Base-by-base conservation (phyloP, 108 stramenopile species). In the Bacterosira constricta region DNA sequence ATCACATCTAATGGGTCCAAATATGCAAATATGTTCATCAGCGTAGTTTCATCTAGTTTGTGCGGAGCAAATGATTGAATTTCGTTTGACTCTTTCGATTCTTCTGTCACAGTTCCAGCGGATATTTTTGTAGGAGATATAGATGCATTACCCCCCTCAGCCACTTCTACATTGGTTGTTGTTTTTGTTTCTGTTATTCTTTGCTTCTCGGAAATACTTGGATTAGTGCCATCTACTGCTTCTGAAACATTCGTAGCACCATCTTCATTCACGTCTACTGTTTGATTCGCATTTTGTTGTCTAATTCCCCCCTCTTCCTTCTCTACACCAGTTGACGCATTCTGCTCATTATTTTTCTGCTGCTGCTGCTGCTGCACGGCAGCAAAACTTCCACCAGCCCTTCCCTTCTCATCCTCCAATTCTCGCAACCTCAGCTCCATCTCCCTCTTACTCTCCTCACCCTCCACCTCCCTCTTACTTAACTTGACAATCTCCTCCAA, bases 1-100 rank as follows among this genome's bases (percentile, higher is more conserved):
- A 94, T 74, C 42, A 94, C 85, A 72, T 91, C 93, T 11, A 87
- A 29, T 4, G 93, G 86, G 62, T 90, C 89, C 51, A 88, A 46
- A 54, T 80, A 90, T 25, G 81, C 75, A 79, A 90, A 91, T 17
- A 94, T 82, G 8, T 69, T 57, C 85, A 90, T 86, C 11, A 94
- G 66, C 21, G 75, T 71, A 36, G 75, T 64, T 47, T 79, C 74
- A 53, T 93, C 83, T 46, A 93, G 26, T 12, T 61, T 61, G 32
- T 69, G 63, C 42, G 62, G 67, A 0, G n/a, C 18, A 20, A 69
- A 44, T 30, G n/a, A 46, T 47, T 27, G 4, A 15, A 45, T 18
- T n/a, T n/a, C 17, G 25, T 50, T 50, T 27, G 51, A 13, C 3
- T 52, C 3, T 29, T 26, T 29, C 23, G 27, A 29, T 11, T 31